These are phyloP conservation scores for Dendrostoma leiphaemia DNA, from an alignment of 2,329 filamentous ascomycete genomes.

Conservation along the genomic window DNA sequence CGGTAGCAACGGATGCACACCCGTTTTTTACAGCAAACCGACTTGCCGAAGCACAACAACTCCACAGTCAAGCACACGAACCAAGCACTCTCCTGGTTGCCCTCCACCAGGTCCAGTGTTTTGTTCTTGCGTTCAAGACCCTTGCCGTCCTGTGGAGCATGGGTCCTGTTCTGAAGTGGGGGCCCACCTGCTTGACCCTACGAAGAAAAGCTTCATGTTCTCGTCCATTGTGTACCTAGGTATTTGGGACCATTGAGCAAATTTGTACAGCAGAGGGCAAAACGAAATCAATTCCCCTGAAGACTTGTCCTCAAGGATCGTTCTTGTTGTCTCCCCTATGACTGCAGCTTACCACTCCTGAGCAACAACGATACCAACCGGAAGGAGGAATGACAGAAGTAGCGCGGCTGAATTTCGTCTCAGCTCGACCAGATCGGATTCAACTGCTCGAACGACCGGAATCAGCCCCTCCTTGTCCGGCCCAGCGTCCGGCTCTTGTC, in stretches of 20 bases:
- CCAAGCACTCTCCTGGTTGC: constrained; percentile 7
- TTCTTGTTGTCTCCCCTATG: neutral
- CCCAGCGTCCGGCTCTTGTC: neutral
- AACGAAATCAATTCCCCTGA: neutral
- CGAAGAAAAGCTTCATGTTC: constrained; percentile 7
- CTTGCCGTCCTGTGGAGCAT: constrained; percentile 15
- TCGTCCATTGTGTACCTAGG: neutral
- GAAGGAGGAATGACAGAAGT: neutral
- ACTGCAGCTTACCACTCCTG: neutral
- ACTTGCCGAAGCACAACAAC: constrained; percentile 2
- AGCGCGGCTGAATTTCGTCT: neutral
- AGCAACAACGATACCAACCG: neutral
- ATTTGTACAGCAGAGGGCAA: neutral
- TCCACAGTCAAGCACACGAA: constrained; percentile 7
- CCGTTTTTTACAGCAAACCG: constrained; percentile 5
- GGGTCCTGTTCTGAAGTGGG: constrained; percentile 5
- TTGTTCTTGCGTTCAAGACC: constrained; percentile 9
- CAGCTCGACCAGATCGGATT: neutral
- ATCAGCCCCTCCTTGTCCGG: neutral
- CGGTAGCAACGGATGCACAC: constrained; percentile 1
- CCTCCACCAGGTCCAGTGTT: constrained; percentile 15
- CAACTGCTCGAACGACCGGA: neutral
- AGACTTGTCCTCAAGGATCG: neutral
- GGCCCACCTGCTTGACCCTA: constrained; percentile 12
- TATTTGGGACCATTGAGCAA: too few relatives aligned